Conservation (phyloP, 2,329 filamentous ascomycete species). For the Curvularia hawaiiensis region DNA sequence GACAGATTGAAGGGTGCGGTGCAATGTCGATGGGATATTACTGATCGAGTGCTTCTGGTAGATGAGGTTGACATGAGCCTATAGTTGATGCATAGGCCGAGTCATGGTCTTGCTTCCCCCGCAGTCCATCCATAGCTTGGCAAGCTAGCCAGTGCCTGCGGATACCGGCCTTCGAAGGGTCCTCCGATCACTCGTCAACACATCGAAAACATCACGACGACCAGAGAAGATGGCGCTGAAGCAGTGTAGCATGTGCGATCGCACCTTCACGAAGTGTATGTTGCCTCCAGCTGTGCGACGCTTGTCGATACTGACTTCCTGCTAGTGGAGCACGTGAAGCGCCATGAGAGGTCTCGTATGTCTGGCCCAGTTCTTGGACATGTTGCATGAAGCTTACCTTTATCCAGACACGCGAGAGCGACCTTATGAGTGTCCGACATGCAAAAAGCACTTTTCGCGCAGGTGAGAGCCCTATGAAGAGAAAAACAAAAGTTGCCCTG, state of each 20-base stretch:
- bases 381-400: conserved; percentile 27
- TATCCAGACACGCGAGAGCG: conserved; percentile 58
- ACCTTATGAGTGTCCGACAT: conserved; percentile 59
- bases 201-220: conserved; percentile 15
- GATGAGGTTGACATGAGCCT: conserved; percentile 38
- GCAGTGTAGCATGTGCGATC: conserved; percentile 55
- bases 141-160: conserved; percentile 20
- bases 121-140: conserved; percentile 31
- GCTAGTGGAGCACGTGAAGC: conserved; percentile 56
- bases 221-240: conserved; percentile 42
- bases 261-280: conserved; percentile 57
- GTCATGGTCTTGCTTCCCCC: conserved; percentile 39
- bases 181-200: conserved; percentile 21
- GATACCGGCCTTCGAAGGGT: conserved; percentile 22
- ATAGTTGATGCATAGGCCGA: conserved; percentile 32
- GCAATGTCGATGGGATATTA: conserved; percentile 32
- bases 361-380: conserved; percentile 1
- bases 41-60: conserved; percentile 33
- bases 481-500: conserved; percentile 5
- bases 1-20: conserved; percentile 19
- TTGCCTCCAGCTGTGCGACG: neutral
- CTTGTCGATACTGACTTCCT: conserved; percentile 9
- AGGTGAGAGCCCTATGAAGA: conserved; percentile 47
- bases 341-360: conserved; percentile 61
- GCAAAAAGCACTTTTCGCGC: conserved; percentile 60